Percentiles rank a stretch among this genome's conserved stretches.
phyloP scores from a whole-genome alignment of 2,329 filamentous ascomycete species.

The Aspergillus amoenus region DNA sequence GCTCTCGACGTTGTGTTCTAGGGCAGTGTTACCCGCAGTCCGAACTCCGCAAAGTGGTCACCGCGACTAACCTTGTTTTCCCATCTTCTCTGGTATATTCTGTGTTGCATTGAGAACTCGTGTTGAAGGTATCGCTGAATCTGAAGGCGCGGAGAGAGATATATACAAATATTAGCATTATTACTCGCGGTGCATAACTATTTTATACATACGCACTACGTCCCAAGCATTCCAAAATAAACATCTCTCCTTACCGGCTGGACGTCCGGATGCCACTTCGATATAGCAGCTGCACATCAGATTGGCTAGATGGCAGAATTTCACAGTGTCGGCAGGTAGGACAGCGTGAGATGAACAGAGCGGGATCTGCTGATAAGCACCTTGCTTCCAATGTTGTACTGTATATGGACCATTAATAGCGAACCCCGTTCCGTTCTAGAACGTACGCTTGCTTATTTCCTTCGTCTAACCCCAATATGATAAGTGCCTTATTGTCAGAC shows the following conservation, averaged over 20 bases:
- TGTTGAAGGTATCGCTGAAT: too few species aligned
- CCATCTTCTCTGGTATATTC: background rate
- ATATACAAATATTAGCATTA: background rate
- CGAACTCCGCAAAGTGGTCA: too few species aligned
- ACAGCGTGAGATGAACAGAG: too few species aligned
- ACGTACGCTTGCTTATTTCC: background rate
- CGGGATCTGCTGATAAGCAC: background rate
- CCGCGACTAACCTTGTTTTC: too few species aligned
- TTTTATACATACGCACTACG: background rate
- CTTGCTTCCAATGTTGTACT: background rate
- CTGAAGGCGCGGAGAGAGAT: background rate
- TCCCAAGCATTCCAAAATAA: background rate
- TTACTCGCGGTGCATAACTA: too few species aligned
- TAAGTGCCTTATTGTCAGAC: too few species aligned
- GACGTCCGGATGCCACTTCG: background rate
- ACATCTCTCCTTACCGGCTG: background rate
- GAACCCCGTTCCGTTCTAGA: background rate
- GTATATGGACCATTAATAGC: background rate
- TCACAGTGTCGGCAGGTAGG: background rate
- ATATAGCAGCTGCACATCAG: background rate
- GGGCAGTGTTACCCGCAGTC: too few species aligned
- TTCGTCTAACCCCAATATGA: rapidly evolving
- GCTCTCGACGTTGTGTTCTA: background rate
- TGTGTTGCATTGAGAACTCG: too few species aligned
- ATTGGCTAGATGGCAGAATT: background rate